Percentiles rank a stretch among this genome's conserved stretches.
Evolutionary conservation across 1,139 yeast species (phyloP).

Genomic region (Yamadazyma buinensis): DNA sequence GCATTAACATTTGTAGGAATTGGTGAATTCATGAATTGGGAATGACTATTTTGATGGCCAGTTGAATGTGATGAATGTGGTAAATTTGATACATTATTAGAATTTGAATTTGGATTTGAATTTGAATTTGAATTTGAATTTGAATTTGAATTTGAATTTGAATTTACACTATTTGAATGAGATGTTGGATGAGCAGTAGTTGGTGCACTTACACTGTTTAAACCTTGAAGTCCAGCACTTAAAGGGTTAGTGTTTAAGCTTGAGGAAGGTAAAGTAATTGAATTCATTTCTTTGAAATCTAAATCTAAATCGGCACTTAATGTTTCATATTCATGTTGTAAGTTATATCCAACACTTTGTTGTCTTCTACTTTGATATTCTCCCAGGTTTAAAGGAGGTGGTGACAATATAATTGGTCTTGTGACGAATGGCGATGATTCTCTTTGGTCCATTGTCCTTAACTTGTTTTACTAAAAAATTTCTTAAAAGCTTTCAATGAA

Average conservation of each 20-base stretch:
- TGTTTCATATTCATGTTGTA: constrained; percentile 46
- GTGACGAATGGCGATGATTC: constrained; percentile 12
- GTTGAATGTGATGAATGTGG: not conserved
- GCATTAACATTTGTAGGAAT: constrained; percentile 14
- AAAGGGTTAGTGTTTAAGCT: not conserved
- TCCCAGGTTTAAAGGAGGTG: constrained; percentile 31
- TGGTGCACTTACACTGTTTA: constrained; percentile 2
- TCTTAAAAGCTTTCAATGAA: too few relatives aligned
- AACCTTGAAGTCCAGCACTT: not conserved
- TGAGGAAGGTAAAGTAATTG: not conserved
- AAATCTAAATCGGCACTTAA: constrained; percentile 46
- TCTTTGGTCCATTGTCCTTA: constrained; percentile 11
- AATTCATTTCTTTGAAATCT: constrained; percentile 27
- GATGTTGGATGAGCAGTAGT: not conserved
- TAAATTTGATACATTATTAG: not conserved
- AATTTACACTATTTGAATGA: too few relatives aligned
- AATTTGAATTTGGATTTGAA: not conserved
- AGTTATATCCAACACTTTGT: constrained; percentile 42
- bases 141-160: too few relatives aligned
- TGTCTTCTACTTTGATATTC: constrained; percentile 27
- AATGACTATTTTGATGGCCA: not conserved
- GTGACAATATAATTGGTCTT: constrained; percentile 40
- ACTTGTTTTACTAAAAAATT: too few relatives aligned
- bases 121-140: too few relatives aligned
- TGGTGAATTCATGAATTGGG: constrained; percentile 8